Evolutionary conservation across 129 eudicot species (phyloP), one percentile per base, ranked within the genome.

Genomic region (Solidago caesia): DNA sequence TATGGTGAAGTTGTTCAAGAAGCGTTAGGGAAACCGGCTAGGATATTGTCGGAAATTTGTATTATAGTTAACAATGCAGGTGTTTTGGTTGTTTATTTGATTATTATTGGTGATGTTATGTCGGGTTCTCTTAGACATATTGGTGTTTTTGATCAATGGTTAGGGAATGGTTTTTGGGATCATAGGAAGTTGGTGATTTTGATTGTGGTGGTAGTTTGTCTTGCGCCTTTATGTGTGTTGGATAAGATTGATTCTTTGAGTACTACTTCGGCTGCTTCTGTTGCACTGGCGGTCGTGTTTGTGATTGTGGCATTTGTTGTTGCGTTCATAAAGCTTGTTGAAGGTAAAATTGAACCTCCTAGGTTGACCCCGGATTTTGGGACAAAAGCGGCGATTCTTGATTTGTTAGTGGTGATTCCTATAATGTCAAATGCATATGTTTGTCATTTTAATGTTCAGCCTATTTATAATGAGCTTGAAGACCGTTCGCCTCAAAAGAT

Each of bases 401-500:
- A 91, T 72, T 80, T 95, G 72, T 90, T 95, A 74, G 99, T 95
- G 46, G 99, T 95, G 68, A 89, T 95, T 48, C 99, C 99, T 0
- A 89, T 95, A 4, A 95, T 95, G 99, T 78, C 96, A 2, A 95
- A 95, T 21, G 99, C 99, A 7, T 95, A 87, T 68, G 97, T 95
- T 9, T 95, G 99, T 60, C 99, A 95, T 53, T 95, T 95, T 25
- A 95, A 95, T 76, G 97, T 95, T 66, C 97, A 91, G 67, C 99
- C 99, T 8, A 91, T 95, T 66, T 95, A 95, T 55, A 95, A 91
- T 64, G 99, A 95, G 86, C 88, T 95, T n/a, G 90, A 95, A 66
- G 86, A 82, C 7, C 91, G 85, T 2, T 87, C 96, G 15, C 90
- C 92, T 41, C 78, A 79, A 4, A 95, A 95, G 79, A 95, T 95